phyloP scores from a whole-genome alignment of 139 green algal species.

The Chlamydomonas eustigma region DNA sequence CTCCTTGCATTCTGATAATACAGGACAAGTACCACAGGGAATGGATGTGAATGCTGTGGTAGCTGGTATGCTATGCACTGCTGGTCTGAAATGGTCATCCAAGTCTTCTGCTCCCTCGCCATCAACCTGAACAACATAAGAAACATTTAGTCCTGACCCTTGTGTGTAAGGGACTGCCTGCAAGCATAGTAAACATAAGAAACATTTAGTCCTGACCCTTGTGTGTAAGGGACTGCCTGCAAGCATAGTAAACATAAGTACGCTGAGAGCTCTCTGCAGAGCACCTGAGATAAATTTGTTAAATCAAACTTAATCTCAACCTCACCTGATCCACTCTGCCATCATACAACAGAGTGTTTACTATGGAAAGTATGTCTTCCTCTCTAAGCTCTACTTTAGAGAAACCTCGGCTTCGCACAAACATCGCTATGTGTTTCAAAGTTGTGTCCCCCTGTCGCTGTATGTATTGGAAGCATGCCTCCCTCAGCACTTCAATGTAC shows the following conservation, averaged over 20 bases:
- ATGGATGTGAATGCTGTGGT: conserved; percentile 60
- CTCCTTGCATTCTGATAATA: conserved; percentile 71
- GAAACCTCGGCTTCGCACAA: conserved; percentile 56
- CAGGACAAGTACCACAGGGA: conserved; percentile 87
- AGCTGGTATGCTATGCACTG: conserved; percentile 45
- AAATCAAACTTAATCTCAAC: no score
- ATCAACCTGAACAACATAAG: conserved; percentile 25
- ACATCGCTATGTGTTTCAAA: conserved; percentile 51
- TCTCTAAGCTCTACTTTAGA: conserved; percentile 54
- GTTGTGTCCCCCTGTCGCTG: conserved; percentile 37
- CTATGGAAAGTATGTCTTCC: conserved; percentile 68
- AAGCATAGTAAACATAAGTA: no score
- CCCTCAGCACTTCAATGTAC: conserved; percentile 75
- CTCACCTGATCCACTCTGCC: conserved; percentile 15
- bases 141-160: no score
- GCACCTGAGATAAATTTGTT: no score
- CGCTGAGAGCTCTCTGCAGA: no score
- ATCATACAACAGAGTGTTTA: conserved; percentile 66
- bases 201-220: no score
- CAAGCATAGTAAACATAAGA: no score
- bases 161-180: no score
- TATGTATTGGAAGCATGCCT: conserved; percentile 62
- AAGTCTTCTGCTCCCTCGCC: conserved; percentile 18
- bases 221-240: no score
- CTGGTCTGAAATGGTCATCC: conserved; percentile 29